These are phyloP conservation scores for Prunus dulcis DNA, from an alignment of 306 rosid genomes.

Conservation along the genomic window DNA sequence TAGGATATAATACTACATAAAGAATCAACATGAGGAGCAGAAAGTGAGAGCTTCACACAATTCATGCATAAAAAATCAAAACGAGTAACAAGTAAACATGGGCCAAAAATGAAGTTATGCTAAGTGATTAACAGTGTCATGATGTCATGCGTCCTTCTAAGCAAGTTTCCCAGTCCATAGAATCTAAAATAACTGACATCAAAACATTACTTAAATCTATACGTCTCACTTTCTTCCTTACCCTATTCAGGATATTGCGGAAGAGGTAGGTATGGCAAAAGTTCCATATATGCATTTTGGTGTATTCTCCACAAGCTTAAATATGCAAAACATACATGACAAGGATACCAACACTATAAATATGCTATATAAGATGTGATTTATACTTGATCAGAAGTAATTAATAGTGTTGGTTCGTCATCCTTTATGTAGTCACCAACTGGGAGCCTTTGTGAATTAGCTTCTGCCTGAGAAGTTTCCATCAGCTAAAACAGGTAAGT, in stretches of 20 bases:
- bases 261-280: background rate
- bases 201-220: background rate
- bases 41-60: background rate
- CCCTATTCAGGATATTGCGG: background rate
- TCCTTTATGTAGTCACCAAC: conserved; percentile 66
- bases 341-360: conserved; percentile 22
- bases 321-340: conserved; percentile 14
- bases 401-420: conserved; percentile 66
- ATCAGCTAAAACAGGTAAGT: conserved; percentile 40
- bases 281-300: background rate
- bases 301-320: conserved; percentile 7
- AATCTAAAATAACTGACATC: background rate
- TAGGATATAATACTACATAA: background rate
- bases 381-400: conserved; percentile 94
- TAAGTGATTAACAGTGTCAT: background rate
- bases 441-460: conserved; percentile 69
- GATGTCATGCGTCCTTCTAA: background rate
- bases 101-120: background rate
- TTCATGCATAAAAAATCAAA: background rate
- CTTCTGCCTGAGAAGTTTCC: conserved; percentile 80
- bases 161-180: background rate
- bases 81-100: background rate
- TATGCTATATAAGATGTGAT: conserved; percentile 37
- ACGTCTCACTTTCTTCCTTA: background rate
- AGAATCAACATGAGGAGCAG: background rate